Evolutionary conservation across 306 rosid genomes (phyloP).

Genomic region (Erythrophleum fordii): DNA sequence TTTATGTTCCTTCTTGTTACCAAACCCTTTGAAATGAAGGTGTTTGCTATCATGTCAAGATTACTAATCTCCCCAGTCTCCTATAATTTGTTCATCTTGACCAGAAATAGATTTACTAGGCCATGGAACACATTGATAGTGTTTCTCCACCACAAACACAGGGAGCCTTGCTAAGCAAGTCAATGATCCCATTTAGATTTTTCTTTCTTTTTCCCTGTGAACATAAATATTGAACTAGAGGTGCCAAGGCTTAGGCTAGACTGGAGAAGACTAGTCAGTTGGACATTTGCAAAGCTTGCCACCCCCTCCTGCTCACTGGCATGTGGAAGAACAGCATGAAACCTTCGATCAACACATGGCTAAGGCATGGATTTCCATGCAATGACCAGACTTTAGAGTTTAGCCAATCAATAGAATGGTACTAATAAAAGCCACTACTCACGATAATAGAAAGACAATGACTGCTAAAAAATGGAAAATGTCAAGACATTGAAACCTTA

Average conservation of each 20-base stretch:
- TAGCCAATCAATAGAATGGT: neutral
- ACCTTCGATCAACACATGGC: neutral
- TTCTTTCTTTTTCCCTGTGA: neutral
- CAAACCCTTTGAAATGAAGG: neutral
- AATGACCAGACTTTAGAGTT: neutral
- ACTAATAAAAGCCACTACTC: neutral
- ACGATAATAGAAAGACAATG: neutral
- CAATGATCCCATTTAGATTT: neutral
- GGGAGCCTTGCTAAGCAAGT: neutral
- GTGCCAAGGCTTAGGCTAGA: neutral
- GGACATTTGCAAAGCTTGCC: neutral
- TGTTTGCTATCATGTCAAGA: neutral
- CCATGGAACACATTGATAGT: neutral
- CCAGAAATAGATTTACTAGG: neutral
- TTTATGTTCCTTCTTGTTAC: too few relatives aligned
- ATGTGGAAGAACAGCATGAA: neutral
- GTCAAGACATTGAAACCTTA: neutral
- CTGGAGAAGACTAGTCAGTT: neutral
- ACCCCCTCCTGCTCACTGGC: neutral
- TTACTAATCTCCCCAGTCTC: conserved; percentile 14
- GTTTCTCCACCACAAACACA: neutral
- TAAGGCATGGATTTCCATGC: neutral
- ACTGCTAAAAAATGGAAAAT: neutral
- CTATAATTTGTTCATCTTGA: conserved; percentile 12
- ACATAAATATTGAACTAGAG: neutral